phyloP scores from a whole-genome alignment of 2,329 filamentous ascomycete species.

The Thielaviopsis ethacetica region DNA sequence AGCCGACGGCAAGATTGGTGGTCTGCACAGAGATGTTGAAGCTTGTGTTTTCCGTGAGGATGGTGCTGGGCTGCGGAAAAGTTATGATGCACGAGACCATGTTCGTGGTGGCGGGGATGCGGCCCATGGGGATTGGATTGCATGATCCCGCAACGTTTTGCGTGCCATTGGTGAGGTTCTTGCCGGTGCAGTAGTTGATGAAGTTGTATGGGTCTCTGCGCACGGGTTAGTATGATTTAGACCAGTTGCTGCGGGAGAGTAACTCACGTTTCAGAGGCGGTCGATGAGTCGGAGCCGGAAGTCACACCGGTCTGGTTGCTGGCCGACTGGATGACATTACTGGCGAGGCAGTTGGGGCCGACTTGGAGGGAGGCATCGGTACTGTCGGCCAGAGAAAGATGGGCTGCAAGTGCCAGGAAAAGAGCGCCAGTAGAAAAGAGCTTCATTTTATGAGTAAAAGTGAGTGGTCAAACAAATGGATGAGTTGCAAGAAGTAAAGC shows the following conservation, averaged over 20 bases:
- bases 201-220: slow-evolving; percentile 35
- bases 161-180: slow-evolving; percentile 36
- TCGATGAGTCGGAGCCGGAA: not conserved
- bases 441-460: not conserved
- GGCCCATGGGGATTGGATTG: slow-evolving; percentile 42
- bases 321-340: slow-evolving; percentile 25
- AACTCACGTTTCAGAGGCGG: slow-evolving; percentile 29
- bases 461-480: not conserved
- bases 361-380: not conserved
- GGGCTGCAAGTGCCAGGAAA: not conserved
- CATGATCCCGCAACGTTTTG: slow-evolving; percentile 35
- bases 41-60: slow-evolving; percentile 22
- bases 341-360: slow-evolving; percentile 18
- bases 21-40: slow-evolving; percentile 34
- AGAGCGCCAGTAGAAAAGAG: not conserved
- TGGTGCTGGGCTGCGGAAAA: slow-evolving; percentile 26
- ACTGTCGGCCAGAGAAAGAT: not conserved
- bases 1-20: slow-evolving; percentile 31
- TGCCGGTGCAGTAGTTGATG: slow-evolving; percentile 41
- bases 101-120: slow-evolving; percentile 30
- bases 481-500: not conserved
- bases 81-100: slow-evolving; percentile 40
- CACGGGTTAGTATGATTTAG: not conserved
- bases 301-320: slow-evolving; percentile 22
- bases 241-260: not conserved